Percentiles rank a stretch among this genome's conserved stretches.
Evolutionary conservation across 1,284 basidiomycete genomes (phyloP).

Genomic region (Cryptococcus sp.): DNA sequence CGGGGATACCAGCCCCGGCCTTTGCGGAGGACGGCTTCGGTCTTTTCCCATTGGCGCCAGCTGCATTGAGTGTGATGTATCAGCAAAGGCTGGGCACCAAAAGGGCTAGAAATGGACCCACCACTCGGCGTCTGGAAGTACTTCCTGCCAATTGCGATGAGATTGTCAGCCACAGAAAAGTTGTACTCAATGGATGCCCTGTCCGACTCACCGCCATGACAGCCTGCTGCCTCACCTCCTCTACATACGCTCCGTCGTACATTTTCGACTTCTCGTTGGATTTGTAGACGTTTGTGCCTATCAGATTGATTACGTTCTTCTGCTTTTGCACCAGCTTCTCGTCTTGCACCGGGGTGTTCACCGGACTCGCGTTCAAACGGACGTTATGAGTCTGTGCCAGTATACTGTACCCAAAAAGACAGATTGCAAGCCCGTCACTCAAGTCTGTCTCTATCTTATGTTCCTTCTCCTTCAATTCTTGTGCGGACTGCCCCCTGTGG

Average conservation of each 20-base stretch:
- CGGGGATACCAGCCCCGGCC: slow-evolving; percentile 44
- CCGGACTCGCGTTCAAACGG: background rate
- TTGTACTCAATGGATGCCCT: background rate
- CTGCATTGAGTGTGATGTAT: slow-evolving; percentile 6
- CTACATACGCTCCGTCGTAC: slow-evolving; percentile 38
- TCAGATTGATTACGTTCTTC: background rate
- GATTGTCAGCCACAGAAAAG: slow-evolving; percentile 2
- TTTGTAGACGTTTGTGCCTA: background rate
- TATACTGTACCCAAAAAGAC: slow-evolving; percentile 28
- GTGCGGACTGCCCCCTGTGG: background rate
- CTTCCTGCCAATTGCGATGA: slow-evolving; percentile 26
- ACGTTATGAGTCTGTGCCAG: slow-evolving; percentile 4
- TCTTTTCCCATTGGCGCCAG: slow-evolving; percentile 44
- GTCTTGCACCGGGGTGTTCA: background rate
- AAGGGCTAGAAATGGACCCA: slow-evolving; percentile 7
- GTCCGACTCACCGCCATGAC: slow-evolving; percentile 36
- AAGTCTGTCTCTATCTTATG: background rate
- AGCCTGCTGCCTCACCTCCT: slow-evolving; percentile 37
- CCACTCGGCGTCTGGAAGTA: slow-evolving; percentile 40
- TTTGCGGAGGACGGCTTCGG: slow-evolving; percentile 41
- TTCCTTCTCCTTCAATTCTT: background rate
- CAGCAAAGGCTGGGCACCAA: background rate
- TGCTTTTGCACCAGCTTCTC: background rate
- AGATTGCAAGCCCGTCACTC: slow-evolving; percentile 29
- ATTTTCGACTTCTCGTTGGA: slow-evolving; percentile 9